Conservation (phyloP, 2,329 filamentous ascomycete species). For the Cryphonectria naterciae region DNA sequence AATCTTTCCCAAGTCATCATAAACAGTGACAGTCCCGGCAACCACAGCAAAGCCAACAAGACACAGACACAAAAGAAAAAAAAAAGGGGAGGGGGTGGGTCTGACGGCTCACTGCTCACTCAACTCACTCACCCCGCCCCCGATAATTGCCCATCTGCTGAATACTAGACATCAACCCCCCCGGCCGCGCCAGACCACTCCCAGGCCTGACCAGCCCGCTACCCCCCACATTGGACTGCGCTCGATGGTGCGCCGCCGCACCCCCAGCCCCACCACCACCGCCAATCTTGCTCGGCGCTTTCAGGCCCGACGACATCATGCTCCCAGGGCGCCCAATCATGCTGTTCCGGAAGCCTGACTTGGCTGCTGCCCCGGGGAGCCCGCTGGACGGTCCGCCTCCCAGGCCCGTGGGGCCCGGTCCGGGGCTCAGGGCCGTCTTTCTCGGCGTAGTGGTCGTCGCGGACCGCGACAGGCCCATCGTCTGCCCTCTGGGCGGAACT, state of each 20-base stretch:
- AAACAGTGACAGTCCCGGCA: no score
- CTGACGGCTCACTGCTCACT: no score
- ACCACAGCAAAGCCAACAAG: no score
- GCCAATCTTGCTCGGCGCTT: slow-evolving; percentile 61
- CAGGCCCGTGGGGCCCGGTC: slow-evolving; percentile 9
- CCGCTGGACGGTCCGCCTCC: slow-evolving; percentile 16
- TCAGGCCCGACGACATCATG: slow-evolving; percentile 61
- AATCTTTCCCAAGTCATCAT: no score
- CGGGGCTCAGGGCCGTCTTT: slow-evolving; percentile 23
- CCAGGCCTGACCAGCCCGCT: slow-evolving; percentile 55
- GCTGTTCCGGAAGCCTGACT: slow-evolving; percentile 55
- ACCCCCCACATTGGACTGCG: slow-evolving; percentile 44
- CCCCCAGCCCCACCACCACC: slow-evolving; percentile 35
- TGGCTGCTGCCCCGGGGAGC: slow-evolving; percentile 40
- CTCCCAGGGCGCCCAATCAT: slow-evolving; percentile 39
- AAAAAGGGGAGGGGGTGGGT: no score
- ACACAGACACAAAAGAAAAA: no score
- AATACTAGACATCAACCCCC: slow-evolving; percentile 82
- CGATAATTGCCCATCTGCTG: slow-evolving; percentile 79
- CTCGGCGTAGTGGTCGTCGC: slow-evolving; percentile 25
- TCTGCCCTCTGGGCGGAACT: slow-evolving; percentile 17
- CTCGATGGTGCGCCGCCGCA: slow-evolving; percentile 44
- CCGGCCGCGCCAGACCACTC: slow-evolving; percentile 55
- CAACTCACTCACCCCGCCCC: slow-evolving; percentile 42
- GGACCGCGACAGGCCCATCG: slow-evolving; percentile 21